These are phyloP conservation scores for Agaricus bisporus DNA, from an alignment of 768 basidiomycete species.

Conservation along the genomic window DNA sequence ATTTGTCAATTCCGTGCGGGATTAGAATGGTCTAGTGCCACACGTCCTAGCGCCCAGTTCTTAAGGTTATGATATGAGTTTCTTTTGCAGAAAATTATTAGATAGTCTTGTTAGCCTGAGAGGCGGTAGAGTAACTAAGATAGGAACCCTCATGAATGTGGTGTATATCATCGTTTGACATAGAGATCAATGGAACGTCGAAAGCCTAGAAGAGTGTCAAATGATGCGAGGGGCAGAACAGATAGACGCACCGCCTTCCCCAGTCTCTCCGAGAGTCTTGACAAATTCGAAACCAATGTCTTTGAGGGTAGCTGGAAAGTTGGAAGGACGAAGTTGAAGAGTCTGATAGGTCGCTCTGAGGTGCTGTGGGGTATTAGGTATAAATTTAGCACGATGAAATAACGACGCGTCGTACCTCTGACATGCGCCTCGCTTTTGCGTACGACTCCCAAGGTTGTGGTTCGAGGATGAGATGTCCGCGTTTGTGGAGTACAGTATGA, in stretches of 20 bases:
- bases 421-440: conserved; percentile 66
- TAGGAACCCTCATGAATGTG: neutral
- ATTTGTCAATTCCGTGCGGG: too few relatives aligned
- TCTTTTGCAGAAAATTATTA: too few relatives aligned
- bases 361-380: conserved; percentile 22
- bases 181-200: conserved; percentile 61
- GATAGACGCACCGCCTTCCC: conserved; percentile 54
- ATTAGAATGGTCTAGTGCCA: too few relatives aligned
- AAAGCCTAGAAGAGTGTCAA: conserved; percentile 38
- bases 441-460: conserved; percentile 86
- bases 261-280: conserved; percentile 43
- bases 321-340: conserved; percentile 55
- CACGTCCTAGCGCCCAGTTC: too few relatives aligned
- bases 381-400: neutral
- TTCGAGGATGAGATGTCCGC: conserved; percentile 72
- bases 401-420: conserved; percentile 32
- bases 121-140: too few relatives aligned
- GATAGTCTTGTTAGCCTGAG: too few relatives aligned
- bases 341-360: conserved; percentile 55
- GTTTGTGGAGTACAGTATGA: conserved; percentile 46
- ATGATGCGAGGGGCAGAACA: neutral
- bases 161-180: conserved; percentile 26
- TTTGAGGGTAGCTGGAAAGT: conserved; percentile 49
- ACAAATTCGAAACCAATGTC: conserved; percentile 57
- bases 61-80: too few relatives aligned